Evolutionary conservation across 2,329 filamentous ascomycete species (phyloP), one percentile per base, ranked within the genome.

Genomic region (Anisogramma anomala): DNA sequence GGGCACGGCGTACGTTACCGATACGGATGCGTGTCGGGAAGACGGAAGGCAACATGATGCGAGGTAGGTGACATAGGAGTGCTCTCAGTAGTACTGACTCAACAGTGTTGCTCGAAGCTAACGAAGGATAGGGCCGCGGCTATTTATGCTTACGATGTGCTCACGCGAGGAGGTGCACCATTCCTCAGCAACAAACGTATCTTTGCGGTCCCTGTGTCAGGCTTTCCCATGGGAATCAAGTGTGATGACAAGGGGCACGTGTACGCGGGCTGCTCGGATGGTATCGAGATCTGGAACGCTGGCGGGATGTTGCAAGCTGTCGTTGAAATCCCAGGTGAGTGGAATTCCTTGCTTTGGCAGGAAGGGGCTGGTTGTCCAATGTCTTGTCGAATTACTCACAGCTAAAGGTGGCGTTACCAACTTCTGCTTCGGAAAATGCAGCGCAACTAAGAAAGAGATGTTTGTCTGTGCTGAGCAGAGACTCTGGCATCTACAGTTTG

Each of bases 131-230:
- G 59, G 4, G 43, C 55, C 4, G 57, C 57, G 4, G 58, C 58
- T 1, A 64, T 68, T 5, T 73, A 72, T 38, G 67, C 68, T 0
- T 72, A 65, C 39, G 68, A 74, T 50, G 54, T 74, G 6, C 39
- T 59, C 3, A 53, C 41, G 1, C 56, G 58, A 7, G 50, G 53
- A 9, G 59, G 52, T 2, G 55, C 61, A 2, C 60, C 60, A 0
- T 68, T 68, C 38, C 55, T 75, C 9, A 49, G 52, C 1, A 72
- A 74, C 50, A 63, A 63, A 35, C 65, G 69, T 18, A 52, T 74
- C 0, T 77, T 78, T 48, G 66, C 72, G 1, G 68, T 66, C 46
- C 63, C 65, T 1, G 59, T 63, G 25, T 55, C 55, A 0, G 69
- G 69, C 0, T 58, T 66, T 5, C 69, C 72, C 0, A 58, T 50